Evolutionary conservation across 2,329 filamentous ascomycete species (phyloP).

Genomic region (Fusarium fracticaudum): DNA sequence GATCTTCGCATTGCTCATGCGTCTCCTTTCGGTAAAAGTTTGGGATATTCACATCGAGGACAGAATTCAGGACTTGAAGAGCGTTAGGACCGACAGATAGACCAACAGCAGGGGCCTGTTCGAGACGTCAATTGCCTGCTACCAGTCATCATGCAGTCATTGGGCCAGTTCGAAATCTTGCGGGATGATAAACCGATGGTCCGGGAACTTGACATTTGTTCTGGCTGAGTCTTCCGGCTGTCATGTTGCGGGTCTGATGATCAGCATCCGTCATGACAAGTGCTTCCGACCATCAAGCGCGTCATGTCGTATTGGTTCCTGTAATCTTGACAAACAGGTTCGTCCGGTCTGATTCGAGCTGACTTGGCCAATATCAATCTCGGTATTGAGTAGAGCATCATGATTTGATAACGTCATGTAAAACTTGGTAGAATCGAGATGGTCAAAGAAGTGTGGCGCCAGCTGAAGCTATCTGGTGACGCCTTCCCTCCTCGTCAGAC

Average conservation of each 20-base stretch:
- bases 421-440: conserved; percentile 12
- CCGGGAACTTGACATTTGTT: conserved; percentile 2
- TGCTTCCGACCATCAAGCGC: not conserved
- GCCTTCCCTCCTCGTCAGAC: conserved; percentile 19
- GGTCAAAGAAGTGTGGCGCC: conserved; percentile 7
- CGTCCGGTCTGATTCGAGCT: not conserved
- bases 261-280: conserved; percentile 16
- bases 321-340: not conserved
- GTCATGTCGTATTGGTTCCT: not conserved
- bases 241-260: conserved; percentile 17
- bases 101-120: not conserved
- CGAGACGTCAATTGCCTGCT: not conserved
- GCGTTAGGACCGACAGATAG: not conserved
- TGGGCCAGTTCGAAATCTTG: not conserved
- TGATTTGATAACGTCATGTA: conserved; percentile 8
- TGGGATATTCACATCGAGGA: not conserved
- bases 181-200: not conserved
- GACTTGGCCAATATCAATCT: not conserved
- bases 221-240: not conserved
- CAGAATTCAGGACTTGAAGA: not conserved
- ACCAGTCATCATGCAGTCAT: not conserved
- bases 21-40: not conserved
- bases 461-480: conserved; percentile 22
- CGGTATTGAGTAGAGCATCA: not conserved
- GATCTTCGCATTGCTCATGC: not conserved